Evolutionary conservation across 345 rosid genomes (phyloP), one percentile per base, ranked within the genome.

Genomic region (Rhodomyrtus tomentosa): DNA sequence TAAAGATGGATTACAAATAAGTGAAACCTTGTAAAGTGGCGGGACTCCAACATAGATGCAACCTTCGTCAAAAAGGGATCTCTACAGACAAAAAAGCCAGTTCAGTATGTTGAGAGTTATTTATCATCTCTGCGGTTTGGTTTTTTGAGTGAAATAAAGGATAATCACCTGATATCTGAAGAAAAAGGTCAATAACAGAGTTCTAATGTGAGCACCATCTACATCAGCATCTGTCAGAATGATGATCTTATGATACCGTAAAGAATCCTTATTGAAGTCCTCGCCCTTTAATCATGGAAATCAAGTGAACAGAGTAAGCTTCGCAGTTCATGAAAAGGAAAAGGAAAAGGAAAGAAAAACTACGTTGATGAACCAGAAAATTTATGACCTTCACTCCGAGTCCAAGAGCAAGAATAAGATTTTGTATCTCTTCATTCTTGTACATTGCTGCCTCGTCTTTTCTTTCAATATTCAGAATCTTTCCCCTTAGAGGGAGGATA

Each of bases 171-270:
- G 99, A 90, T 96, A 98, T 96, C 98, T 95, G 85, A 84, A 98
- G 93, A 98, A 98, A 90, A 98, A 98, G 32, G 99, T 98, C 89
- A 98, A 86, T 15, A 98, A 88, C 83, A 98, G 95, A 36, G 99
- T 98, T 52, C 99, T 89, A 85, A 98, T 98, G 88, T 98, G 99
- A 86, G 99, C 99, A 88, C 99, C 99, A 91, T 98, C 99, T 82
- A 98, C 99, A 89, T 98, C 99, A 83, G 99, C 99, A 93, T 98
- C 99, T 55, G 99, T 98, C 87, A 98, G 90, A 87, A 98, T 95
- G 88, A 98, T 96, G 86, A 98, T 95, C 92, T 93, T 96, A 84
- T 98, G 98, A 91, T 98, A 98, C 40, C 99, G 98, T 49, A 98
- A 83, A 84, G 92, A 93, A 79, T 95, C 99, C 86, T 91, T 93